phyloP scores from a whole-genome alignment of 331 rosid species.

The Phaseolus coccineus region DNA sequence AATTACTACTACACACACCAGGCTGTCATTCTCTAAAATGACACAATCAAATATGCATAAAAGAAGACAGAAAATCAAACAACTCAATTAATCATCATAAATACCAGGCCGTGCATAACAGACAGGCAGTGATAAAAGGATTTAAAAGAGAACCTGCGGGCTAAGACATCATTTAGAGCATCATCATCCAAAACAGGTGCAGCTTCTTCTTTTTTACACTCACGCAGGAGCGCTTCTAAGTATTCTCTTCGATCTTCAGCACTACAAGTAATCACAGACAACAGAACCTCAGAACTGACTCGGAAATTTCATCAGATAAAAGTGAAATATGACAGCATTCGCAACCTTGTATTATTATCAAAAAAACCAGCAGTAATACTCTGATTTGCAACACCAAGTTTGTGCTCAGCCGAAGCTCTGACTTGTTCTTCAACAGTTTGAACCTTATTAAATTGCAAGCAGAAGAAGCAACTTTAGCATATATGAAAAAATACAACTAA shows the following conservation, averaged over 20 bases:
- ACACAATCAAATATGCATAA: conserved; percentile 33
- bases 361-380: conserved; percentile 99
- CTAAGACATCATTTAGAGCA: conserved; percentile 89
- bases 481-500: conserved; percentile 15
- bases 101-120: conserved; percentile 4
- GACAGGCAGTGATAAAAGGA: conserved; percentile 36
- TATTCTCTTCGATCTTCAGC: conserved; percentile 99
- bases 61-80: conserved; percentile 29
- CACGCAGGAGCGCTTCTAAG: conserved; percentile 95
- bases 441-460: conserved; percentile 62
- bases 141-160: conserved; percentile 76
- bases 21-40: conserved; percentile 24
- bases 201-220: conserved; percentile 98
- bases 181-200: conserved; percentile 98
- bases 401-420: conserved; percentile 99
- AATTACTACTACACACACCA: conserved; percentile 26
- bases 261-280: conserved; percentile 60
- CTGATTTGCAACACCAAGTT: conserved; percentile 98
- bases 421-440: conserved; percentile 99
- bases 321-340: conserved; percentile 24
- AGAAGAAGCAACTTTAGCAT: conserved; percentile 39
- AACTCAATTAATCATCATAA: conserved; percentile 19
- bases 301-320: conserved; percentile 14
- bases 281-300: conserved; percentile 37
- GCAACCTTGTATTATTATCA: conserved; percentile 97